Conservation (phyloP, 805 yeast species). For the Nakazawaea populi region DNA sequence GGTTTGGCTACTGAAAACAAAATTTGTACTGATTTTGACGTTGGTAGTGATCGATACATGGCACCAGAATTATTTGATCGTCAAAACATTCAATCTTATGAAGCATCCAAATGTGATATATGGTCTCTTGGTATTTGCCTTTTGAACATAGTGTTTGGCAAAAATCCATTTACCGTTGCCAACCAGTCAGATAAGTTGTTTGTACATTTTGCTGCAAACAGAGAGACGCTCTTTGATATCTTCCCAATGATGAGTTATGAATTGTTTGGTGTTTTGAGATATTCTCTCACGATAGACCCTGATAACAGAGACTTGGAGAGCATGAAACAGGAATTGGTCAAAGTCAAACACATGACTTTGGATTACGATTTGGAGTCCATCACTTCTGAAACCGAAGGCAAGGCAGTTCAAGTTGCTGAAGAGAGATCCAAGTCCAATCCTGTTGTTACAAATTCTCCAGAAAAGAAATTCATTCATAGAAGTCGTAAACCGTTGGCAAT, state of each 20-base stretch:
- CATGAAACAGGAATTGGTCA: conserved; percentile 55
- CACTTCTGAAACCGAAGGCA: conserved; percentile 2
- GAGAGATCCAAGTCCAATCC: conserved; percentile 13
- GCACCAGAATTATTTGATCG: conserved; percentile 85
- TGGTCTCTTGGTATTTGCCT: conserved; percentile 89
- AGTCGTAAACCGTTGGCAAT: conserved; percentile 59
- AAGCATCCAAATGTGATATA: conserved; percentile 76
- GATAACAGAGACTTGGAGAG: conserved; percentile 62
- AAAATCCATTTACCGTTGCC: conserved; percentile 82
- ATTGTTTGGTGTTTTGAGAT: conserved; percentile 76
- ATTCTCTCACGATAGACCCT: conserved; percentile 80
- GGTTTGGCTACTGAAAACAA: conserved; percentile 50
- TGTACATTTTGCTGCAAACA: conserved; percentile 75
- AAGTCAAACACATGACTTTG: conserved; percentile 66
- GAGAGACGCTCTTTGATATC: conserved; percentile 88
- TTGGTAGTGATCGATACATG: conserved; percentile 90
- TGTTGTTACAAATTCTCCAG: conserved; percentile 2
- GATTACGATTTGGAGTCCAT: conserved; percentile 58
- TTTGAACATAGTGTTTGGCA: conserved; percentile 79
- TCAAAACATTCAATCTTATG: conserved; percentile 49
- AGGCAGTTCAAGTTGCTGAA: conserved; percentile 9
- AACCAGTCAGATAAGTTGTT: conserved; percentile 76
- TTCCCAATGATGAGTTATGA: conserved; percentile 87
- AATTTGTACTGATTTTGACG: conserved; percentile 67
- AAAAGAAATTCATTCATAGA: conserved; percentile 27